Evolutionary conservation across 2,329 filamentous ascomycete species (phyloP).

Genomic region (Trichoderma sp.): DNA sequence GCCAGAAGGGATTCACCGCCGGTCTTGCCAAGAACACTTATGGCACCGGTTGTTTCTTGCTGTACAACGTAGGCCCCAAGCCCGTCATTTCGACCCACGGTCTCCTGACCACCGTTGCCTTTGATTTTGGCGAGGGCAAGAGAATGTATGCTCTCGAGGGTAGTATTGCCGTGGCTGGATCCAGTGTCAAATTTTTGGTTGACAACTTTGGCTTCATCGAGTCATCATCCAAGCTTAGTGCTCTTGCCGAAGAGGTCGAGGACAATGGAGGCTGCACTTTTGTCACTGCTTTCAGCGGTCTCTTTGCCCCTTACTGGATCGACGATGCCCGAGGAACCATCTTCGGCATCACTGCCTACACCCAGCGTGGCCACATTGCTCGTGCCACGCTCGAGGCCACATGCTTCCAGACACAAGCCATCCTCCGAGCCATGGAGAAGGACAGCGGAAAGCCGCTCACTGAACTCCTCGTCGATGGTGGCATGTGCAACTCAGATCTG

Average conservation of each 20-base stretch:
- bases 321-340: constrained; percentile 79
- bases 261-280: constrained; percentile 76
- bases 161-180: constrained; percentile 73
- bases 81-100: constrained; percentile 78
- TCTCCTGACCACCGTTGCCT: constrained; percentile 73
- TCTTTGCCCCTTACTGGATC: constrained; percentile 84
- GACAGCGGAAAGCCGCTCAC: constrained; percentile 71
- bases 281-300: constrained; percentile 76
- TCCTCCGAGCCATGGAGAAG: constrained; percentile 76
- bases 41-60: constrained; percentile 79
- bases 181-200: constrained; percentile 67
- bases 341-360: constrained; percentile 75
- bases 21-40: constrained; percentile 84
- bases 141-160: constrained; percentile 75
- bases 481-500: constrained; percentile 77
- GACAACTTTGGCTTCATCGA: constrained; percentile 58
- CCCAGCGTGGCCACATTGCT: constrained; percentile 72
- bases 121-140: constrained; percentile 66
- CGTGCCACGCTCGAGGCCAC: constrained; percentile 77
- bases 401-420: constrained; percentile 81
- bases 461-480: constrained; percentile 78
- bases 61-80: constrained; percentile 78
- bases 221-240: constrained; percentile 44
- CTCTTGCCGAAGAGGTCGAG: constrained; percentile 47
- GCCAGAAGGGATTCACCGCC: constrained; percentile 73